Evolutionary conservation across 176 grass and related monocot species (phyloP), one percentile per base, ranked within the genome.

Genomic region (Olyra latifolia): DNA sequence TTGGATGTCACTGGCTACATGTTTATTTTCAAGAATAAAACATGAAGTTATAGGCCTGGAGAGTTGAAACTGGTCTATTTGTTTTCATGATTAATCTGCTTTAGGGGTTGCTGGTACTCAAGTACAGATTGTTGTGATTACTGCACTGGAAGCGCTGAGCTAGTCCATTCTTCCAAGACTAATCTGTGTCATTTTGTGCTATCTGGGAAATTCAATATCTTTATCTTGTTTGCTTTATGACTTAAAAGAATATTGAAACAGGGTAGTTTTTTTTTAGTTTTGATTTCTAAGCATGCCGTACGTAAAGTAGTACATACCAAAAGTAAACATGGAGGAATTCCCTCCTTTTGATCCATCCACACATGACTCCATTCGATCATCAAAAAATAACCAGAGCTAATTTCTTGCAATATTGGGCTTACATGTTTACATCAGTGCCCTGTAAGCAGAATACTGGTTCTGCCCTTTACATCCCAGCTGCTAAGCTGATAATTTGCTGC

Each of bases 401-500:
- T 45, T 49, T 72, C 60, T 10, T 72, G n/a, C 11, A 65, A 80
- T 25, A 32, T 75, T 65, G 42, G 16, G 30, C 77, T 29, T 9
- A 12, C 16, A 27, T 79, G 22, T 67, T 83, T 42, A 65, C 46
- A 54, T 80, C 9, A 62, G 30, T 84, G 58, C 69, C 42, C 4
- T 62, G 45, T 75, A 70, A 84, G 44, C 41, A 29, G 14, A 68
- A 62, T 42, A 44, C 14, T 24, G 5, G 2, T 53, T 23, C 17
- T n/a, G 49, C 10, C 30, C 53, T 68, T 59, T 32, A 58, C 39
- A 44, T 40, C 20, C 30, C 24, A 41, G 8, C 42, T 65, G 16
- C 46, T 83, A 78, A 23, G 40, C 66, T 68, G 10, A 14, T 78
- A 83, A 57, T 72, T 28, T 49, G 27, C 66, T 78, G 12, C 50